Evolutionary conservation across 805 yeast genomes (phyloP).

Genomic region (Metschnikowia gelsemii): DNA sequence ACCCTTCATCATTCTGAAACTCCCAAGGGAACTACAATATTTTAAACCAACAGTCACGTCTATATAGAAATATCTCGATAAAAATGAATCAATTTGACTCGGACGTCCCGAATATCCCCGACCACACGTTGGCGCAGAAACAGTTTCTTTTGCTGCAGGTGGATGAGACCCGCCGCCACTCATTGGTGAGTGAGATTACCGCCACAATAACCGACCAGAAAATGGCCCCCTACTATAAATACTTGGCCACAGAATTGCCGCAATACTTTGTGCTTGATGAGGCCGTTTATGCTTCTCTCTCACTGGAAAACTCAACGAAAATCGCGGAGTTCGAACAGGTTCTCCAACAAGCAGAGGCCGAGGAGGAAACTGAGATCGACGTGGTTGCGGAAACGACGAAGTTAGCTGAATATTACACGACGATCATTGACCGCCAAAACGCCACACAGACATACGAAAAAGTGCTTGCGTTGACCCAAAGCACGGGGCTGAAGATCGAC

Average conservation of each 20-base stretch:
- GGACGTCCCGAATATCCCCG: constrained; percentile 67
- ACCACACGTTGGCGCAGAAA: constrained; percentile 75
- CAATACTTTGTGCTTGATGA: constrained; percentile 58
- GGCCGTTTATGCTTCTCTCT: constrained; percentile 49
- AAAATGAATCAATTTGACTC: constrained; percentile 38
- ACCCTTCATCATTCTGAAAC: too few relatives aligned
- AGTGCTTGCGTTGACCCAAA: constrained; percentile 76
- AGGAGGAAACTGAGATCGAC: constrained; percentile 85
- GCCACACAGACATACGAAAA: constrained; percentile 66
- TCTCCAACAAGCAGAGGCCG: constrained; percentile 56
- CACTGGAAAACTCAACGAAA: constrained; percentile 52
- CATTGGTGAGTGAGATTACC: constrained; percentile 46
- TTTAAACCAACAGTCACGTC: too few relatives aligned
- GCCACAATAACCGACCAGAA: constrained; percentile 55
- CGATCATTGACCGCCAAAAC: constrained; percentile 75
- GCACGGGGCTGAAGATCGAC: constrained; percentile 90
- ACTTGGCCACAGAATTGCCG: constrained; percentile 44
- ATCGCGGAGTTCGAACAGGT: constrained; percentile 53
- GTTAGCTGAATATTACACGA: constrained; percentile 85
- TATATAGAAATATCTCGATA: too few relatives aligned
- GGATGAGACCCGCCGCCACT: constrained; percentile 36
- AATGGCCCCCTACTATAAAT: constrained; percentile 81
- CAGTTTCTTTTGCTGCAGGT: constrained; percentile 56
- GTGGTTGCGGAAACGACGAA: constrained; percentile 71
- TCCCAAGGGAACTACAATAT: too few relatives aligned